Evolutionary conservation across 2,329 filamentous ascomycete genomes (phyloP).

Genomic region (Colletotrichum paranaense): DNA sequence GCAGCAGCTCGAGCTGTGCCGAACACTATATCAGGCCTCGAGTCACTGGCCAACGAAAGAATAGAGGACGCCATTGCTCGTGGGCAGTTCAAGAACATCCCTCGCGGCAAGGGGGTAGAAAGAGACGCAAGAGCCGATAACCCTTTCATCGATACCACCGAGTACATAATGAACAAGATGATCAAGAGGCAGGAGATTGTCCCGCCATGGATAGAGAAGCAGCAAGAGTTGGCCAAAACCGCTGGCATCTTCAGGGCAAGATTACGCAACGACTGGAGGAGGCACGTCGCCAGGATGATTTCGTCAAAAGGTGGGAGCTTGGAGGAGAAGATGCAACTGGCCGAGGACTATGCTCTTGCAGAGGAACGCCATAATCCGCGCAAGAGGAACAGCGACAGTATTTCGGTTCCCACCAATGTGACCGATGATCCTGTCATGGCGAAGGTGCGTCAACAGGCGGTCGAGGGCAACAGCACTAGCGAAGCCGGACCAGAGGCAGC

Average conservation of each 20-base stretch:
- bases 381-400: slow-evolving; percentile 56
- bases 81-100: slow-evolving; percentile 88
- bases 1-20: slow-evolving; percentile 80
- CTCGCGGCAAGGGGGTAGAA: slow-evolving; percentile 82
- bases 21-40: slow-evolving; percentile 80
- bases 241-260: slow-evolving; percentile 77
- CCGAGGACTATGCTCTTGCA: slow-evolving; percentile 79
- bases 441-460: slow-evolving; percentile 50
- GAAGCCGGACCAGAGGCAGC: slow-evolving; percentile 8
- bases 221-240: slow-evolving; percentile 84
- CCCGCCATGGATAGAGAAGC: slow-evolving; percentile 98
- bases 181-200: slow-evolving; percentile 96
- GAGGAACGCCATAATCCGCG: slow-evolving; percentile 75
- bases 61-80: slow-evolving; percentile 95
- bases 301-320: slow-evolving; percentile 80
- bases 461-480: background rate
- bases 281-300: slow-evolving; percentile 84
- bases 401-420: slow-evolving; percentile 56
- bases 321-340: slow-evolving; percentile 76
- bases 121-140: slow-evolving; percentile 85
- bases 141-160: slow-evolving; percentile 94
- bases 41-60: slow-evolving; percentile 86
- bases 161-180: slow-evolving; percentile 99
- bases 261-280: slow-evolving; percentile 85
- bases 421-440: slow-evolving; percentile 62